Evolutionary conservation across 768 basidiomycete species (phyloP).

Genomic region (Podaxis rugospora): DNA sequence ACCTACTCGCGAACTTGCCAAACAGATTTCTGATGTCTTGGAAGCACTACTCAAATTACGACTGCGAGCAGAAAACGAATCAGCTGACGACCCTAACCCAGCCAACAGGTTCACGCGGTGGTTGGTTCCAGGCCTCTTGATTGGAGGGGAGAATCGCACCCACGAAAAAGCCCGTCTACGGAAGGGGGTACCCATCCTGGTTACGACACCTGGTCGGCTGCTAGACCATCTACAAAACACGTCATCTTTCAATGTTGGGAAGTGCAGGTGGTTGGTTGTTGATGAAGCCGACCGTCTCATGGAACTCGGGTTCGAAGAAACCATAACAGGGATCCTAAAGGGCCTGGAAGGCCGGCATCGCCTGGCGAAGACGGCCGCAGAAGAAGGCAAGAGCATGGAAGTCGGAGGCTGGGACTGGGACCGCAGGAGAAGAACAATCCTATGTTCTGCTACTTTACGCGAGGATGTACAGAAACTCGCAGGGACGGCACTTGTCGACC

Average conservation of each 20-base stretch:
- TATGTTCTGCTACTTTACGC: constrained; percentile 95
- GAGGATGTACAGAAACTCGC: constrained; percentile 95
- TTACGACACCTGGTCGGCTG: constrained; percentile 91
- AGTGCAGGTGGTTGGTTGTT: constrained; percentile 92
- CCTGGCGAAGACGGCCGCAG: constrained; percentile 64
- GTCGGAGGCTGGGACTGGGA: constrained; percentile 88
- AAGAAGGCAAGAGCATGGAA: constrained; percentile 64
- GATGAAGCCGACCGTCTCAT: constrained; percentile 97
- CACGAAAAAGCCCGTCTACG: constrained; percentile 96
- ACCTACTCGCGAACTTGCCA: constrained; percentile 93
- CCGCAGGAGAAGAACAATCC: constrained; percentile 71
- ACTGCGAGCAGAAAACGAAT: constrained; percentile 53
- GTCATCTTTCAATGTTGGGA: constrained; percentile 85
- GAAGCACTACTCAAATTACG: constrained; percentile 76
- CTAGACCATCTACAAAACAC: constrained; percentile 98
- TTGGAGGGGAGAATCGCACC: constrained; percentile 88
- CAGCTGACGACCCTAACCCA: constrained; percentile 42
- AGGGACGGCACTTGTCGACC: constrained; percentile 72
- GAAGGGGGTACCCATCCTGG: constrained; percentile 93
- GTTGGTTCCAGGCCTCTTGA: constrained; percentile 90
- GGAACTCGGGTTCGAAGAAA: constrained; percentile 98
- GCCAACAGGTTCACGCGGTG: constrained; percentile 69
- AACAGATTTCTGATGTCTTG: constrained; percentile 95
- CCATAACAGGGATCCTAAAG: constrained; percentile 84
- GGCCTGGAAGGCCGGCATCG: constrained; percentile 80